These are phyloP conservation scores for Ramularia collo-cygni DNA, from an alignment of 2,329 filamentous ascomycete genomes.

Conservation along the genomic window DNA sequence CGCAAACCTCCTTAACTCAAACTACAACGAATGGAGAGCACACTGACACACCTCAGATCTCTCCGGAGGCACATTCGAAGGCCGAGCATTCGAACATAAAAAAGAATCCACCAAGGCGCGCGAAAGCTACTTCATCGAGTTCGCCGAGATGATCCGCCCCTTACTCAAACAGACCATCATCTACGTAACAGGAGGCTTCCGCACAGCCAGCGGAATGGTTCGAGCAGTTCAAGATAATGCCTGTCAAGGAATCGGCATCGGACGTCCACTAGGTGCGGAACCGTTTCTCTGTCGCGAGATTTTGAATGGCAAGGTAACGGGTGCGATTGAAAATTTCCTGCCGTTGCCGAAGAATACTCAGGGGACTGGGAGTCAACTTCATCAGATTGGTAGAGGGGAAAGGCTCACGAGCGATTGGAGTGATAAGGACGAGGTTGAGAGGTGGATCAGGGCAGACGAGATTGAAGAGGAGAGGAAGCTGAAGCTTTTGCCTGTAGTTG, in stretches of 20 bases:
- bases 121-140: conserved; percentile 28
- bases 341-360: conserved; percentile 27
- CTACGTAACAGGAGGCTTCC: conserved; percentile 29
- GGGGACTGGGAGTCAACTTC: conserved; percentile 25
- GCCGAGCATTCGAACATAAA: conserved; percentile 25
- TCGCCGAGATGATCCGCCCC: conserved; percentile 25
- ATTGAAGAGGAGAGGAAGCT: conserved; percentile 26
- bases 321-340: conserved; percentile 27
- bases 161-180: conserved; percentile 26
- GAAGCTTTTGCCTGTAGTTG: conserved; percentile 23
- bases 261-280: conserved; percentile 25
- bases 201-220: conserved; percentile 25
- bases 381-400: conserved; percentile 25
- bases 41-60: conserved; percentile 12
- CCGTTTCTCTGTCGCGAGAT: conserved; percentile 27
- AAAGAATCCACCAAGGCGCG: conserved; percentile 22
- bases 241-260: conserved; percentile 26
- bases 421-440: conserved; percentile 25
- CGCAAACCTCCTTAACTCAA: too few relatives aligned
- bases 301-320: conserved; percentile 20
- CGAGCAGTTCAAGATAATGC: conserved; percentile 18
- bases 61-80: conserved; percentile 24
- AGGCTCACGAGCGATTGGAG: conserved; percentile 26
- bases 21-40: too few relatives aligned
- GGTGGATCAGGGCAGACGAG: conserved; percentile 24